These are phyloP conservation scores for Coniochaeta sp. DNA, from an alignment of 2,329 filamentous ascomycete species.

Conservation along the genomic window DNA sequence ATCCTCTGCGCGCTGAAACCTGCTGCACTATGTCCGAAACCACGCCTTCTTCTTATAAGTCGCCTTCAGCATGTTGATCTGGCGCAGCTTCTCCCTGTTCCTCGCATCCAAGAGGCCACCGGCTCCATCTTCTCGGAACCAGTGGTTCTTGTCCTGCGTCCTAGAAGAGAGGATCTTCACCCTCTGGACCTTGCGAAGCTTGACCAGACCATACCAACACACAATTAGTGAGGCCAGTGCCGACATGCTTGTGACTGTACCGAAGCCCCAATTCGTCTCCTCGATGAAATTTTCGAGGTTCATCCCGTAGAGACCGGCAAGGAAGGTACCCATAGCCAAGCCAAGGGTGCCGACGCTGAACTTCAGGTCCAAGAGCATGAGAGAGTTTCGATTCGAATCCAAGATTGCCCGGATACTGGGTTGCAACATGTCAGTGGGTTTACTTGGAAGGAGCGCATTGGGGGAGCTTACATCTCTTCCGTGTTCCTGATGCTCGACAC, in stretches of 20 bases:
- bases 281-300: slow-evolving; percentile 99
- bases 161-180: slow-evolving; percentile 59
- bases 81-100: slow-evolving; percentile 46
- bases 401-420: slow-evolving; percentile 86
- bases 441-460: not conserved
- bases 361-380: slow-evolving; percentile 95
- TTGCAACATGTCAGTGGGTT: slow-evolving; percentile 11
- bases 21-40: slow-evolving; percentile 3
- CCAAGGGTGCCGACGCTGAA: slow-evolving; percentile 93
- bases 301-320: slow-evolving; percentile 99
- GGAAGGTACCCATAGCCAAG: slow-evolving; percentile 88
- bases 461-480: slow-evolving; percentile 76
- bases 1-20: not conserved
- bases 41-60: slow-evolving; percentile 14
- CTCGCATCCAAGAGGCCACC: slow-evolving; percentile 44
- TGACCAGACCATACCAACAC: slow-evolving; percentile 75
- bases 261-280: slow-evolving; percentile 83
- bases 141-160: slow-evolving; percentile 23
- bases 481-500: slow-evolving; percentile 95
- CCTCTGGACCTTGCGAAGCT: slow-evolving; percentile 77
- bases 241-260: slow-evolving; percentile 63
- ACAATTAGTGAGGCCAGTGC: slow-evolving; percentile 68
- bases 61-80: slow-evolving; percentile 42
- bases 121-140: slow-evolving; percentile 41
- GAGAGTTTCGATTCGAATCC: slow-evolving; percentile 93